These are phyloP conservation scores for Tetraselmis chui DNA, from an alignment of 139 green algal genomes.

Conservation along the genomic window DNA sequence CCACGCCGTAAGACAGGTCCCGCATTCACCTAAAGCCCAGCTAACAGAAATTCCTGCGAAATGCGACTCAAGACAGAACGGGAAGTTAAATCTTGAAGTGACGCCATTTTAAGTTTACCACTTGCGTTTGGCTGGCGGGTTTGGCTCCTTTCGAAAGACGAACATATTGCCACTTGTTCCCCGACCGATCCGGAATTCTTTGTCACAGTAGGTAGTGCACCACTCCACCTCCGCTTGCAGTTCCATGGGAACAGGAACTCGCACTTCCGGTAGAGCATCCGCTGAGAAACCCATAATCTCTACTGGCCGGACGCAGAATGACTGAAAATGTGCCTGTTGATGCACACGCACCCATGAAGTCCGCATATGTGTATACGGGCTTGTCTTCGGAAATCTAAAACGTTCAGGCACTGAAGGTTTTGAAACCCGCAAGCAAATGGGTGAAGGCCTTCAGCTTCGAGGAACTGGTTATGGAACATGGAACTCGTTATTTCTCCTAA, in stretches of 20 bases:
- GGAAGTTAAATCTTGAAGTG: no score
- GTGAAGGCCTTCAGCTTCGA: no score
- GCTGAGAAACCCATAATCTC: conserved; percentile 22
- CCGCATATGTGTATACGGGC: background rate
- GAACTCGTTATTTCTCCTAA: no score
- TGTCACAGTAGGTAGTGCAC: conserved; percentile 26
- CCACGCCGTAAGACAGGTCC: no score
- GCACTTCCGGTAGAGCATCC: conserved; percentile 18
- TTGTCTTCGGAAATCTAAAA: background rate
- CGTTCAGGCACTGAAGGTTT: background rate
- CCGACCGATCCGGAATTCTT: conserved; percentile 13
- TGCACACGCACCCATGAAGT: background rate
- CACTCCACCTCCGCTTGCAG: conserved; percentile 21
- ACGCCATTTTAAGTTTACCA: no score
- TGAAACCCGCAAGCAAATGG: background rate
- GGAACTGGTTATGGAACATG: background rate
- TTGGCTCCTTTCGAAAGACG: conserved; percentile 9
- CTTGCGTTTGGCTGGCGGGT: background rate
- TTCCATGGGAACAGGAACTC: conserved; percentile 11
- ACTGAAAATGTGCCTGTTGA: conserved; percentile 16
- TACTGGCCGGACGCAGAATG: conserved; percentile 21
- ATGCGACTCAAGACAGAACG: no score
- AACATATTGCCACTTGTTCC: conserved; percentile 14
- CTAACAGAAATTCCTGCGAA: no score
- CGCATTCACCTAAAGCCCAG: no score